Base-by-base conservation (phyloP, 2,329 filamentous ascomycete genomes). In the Dothistroma pini region DNA sequence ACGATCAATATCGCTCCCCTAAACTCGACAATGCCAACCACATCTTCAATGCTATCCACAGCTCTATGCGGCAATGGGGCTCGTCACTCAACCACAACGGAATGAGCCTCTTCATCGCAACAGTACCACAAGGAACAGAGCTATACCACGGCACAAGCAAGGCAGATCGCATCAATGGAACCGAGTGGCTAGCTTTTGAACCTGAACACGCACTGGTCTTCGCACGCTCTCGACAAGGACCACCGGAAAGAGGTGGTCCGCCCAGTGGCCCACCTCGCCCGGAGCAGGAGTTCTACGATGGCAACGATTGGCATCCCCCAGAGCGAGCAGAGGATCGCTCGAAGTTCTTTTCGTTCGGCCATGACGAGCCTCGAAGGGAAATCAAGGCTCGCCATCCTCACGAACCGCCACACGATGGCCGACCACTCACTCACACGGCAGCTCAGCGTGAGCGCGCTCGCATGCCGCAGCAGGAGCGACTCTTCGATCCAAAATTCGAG, bases 101-200 rank as follows among this genome's bases (percentile, higher is more conserved):
- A 58, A 87, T 92, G 80, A 85, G 86, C 1, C 81, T 89, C 66
- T 89, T 91, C 68, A 79, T 88, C 0, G 88, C 83, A 0, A 82
- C 80, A 0, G 81, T 92, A 0, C 88, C 89, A 0, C 77, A 78
- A 19, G 87, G 85, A 2, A 88, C 85, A 0, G 76, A 86, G 38
- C 73, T 91, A 10, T 90, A 91, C 68, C 89, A 92, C 70, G 89
- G 89, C 12, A 81, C 80, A 0, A 66, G 66, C 9, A 72, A 69
- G 0, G 66, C 76, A 0, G 73, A 80, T 1, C 76, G 79, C 0
- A 80, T 89, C 0, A 72, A 75, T 2, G 81, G 79, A 0, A 82
- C 80, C 2, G 86, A 91, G 68, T 91, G 89, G 88, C 78, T 92
- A 1, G 89, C 89, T 0, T 92, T 91, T 69, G 89, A 92, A 71